Percentiles rank a stretch among this genome's conserved stretches.
Conservation (phyloP, 768 basidiomycete species). For the Pleurotus eryngii region DNA sequence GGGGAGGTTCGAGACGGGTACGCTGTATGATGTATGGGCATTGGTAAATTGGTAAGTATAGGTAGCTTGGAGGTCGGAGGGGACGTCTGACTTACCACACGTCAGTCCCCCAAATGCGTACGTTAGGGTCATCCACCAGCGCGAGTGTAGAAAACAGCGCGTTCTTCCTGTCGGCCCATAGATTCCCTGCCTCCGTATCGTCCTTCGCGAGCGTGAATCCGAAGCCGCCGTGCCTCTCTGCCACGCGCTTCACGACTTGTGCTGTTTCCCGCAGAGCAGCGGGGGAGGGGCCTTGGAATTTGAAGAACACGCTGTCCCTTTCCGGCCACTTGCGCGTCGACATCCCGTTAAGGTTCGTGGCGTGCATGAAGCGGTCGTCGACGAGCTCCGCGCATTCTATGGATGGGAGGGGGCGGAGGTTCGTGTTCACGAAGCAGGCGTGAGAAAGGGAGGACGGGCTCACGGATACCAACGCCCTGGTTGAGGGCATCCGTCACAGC, state of each 20-base stretch:
- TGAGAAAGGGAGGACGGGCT: slow-evolving; percentile 20
- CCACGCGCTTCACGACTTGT: slow-evolving; percentile 51
- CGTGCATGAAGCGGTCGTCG: slow-evolving; percentile 66
- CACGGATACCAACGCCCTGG: slow-evolving; percentile 74
- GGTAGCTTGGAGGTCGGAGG: background rate
- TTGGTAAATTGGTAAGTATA: background rate
- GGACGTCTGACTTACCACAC: slow-evolving; percentile 49
- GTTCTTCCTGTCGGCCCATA: slow-evolving; percentile 79
- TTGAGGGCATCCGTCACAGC: slow-evolving; percentile 74
- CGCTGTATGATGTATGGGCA: slow-evolving; percentile 26
- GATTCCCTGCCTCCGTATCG: slow-evolving; percentile 59
- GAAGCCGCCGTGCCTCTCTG: slow-evolving; percentile 62
- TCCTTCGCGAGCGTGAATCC: slow-evolving; percentile 63
- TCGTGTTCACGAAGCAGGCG: background rate
- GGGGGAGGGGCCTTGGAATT: slow-evolving; percentile 72
- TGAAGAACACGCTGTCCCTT: slow-evolving; percentile 78
- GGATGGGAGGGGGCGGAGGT: background rate
- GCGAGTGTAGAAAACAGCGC: slow-evolving; percentile 56
- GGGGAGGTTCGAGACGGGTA: slow-evolving; percentile 64
- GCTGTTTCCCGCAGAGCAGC: slow-evolving; percentile 61
- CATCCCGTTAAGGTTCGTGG: slow-evolving; percentile 53
- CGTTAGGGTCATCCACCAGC: slow-evolving; percentile 43
- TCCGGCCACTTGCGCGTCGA: slow-evolving; percentile 56
- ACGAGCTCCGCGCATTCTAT: slow-evolving; percentile 83
- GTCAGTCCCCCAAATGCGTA: slow-evolving; percentile 66